These are phyloP conservation scores for Kwoniella heveanensis DNA, from an alignment of 768 basidiomycete species.

Conservation along the genomic window DNA sequence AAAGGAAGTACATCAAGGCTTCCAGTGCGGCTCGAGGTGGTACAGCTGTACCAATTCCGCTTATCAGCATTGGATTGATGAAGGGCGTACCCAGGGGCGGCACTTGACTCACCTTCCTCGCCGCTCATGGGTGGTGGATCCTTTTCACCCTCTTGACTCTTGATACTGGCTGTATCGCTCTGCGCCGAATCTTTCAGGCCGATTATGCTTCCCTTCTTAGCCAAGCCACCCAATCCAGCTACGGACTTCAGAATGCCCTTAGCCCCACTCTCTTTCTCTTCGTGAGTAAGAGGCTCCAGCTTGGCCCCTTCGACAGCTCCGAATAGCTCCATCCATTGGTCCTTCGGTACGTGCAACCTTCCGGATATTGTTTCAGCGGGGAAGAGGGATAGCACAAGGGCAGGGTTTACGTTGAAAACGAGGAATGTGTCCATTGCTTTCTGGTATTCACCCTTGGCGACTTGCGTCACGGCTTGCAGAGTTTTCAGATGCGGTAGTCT, in stretches of 20 bases:
- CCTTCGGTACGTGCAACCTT: slow-evolving; percentile 68
- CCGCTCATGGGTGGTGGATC: slow-evolving; percentile 29
- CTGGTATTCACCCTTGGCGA: slow-evolving; percentile 69
- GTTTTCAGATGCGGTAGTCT: slow-evolving; percentile 64
- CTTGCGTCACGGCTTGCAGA: slow-evolving; percentile 77
- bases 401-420: slow-evolving; percentile 85
- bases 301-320: slow-evolving; percentile 64
- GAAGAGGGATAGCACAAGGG: slow-evolving; percentile 88
- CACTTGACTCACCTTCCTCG: slow-evolving; percentile 47
- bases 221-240: slow-evolving; percentile 26
- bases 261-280: slow-evolving; percentile 40
- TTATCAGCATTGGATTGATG: slow-evolving; percentile 19
- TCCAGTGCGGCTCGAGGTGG: slow-evolving; percentile 65
- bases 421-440: slow-evolving; percentile 83
- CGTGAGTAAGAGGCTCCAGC: slow-evolving; percentile 50
- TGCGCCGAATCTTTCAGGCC: slow-evolving; percentile 50
- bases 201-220: slow-evolving; percentile 54
- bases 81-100: too few species aligned
- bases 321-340: slow-evolving; percentile 77
- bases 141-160: slow-evolving; percentile 17
- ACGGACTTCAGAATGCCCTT: slow-evolving; percentile 40
- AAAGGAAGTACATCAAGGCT: slow-evolving; percentile 80
- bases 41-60: slow-evolving; percentile 18
- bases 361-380: slow-evolving; percentile 75
- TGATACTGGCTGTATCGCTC: slow-evolving; percentile 21